These are phyloP conservation scores for Globisporangium solare DNA, from an alignment of 352 stramenopile species.

Conservation along the genomic window DNA sequence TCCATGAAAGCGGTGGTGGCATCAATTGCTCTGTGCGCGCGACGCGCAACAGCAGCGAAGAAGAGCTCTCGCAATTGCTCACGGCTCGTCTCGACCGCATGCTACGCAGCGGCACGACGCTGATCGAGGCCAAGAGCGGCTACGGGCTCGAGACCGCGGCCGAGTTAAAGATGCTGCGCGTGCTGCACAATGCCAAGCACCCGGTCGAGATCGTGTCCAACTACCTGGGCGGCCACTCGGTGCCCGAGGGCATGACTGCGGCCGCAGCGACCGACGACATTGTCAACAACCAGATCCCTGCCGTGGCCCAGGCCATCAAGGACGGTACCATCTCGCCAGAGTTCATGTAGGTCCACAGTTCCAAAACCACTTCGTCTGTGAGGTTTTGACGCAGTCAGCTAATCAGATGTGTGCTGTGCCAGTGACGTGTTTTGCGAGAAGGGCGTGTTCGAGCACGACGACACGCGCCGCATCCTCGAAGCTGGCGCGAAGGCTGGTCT, in stretches of 20 bases:
- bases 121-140: conserved; percentile 80
- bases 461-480: conserved; percentile 69
- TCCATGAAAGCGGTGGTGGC: conserved; percentile 67
- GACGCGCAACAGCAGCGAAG: conserved; percentile 59
- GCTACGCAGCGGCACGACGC: conserved; percentile 66
- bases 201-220: conserved; percentile 78
- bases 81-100: conserved; percentile 61
- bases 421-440: conserved; percentile 85
- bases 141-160: conserved; percentile 80
- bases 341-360: conserved; percentile 48
- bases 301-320: conserved; percentile 57
- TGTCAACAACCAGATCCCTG: conserved; percentile 68
- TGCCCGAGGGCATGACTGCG: conserved; percentile 66
- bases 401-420: background rate
- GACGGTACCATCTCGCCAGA: conserved; percentile 70
- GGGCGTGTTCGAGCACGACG: conserved; percentile 75
- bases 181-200: conserved; percentile 57
- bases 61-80: conserved; percentile 50
- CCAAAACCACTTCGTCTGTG: no score
- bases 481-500: conserved; percentile 58
- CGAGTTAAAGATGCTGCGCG: conserved; percentile 84
- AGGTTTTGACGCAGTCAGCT: background rate
- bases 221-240: conserved; percentile 71
- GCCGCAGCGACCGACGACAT: conserved; percentile 65
- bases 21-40: conserved; percentile 81